phyloP scores from a whole-genome alignment of 2,329 filamentous ascomycete species.

The Pyrenophora teres region DNA sequence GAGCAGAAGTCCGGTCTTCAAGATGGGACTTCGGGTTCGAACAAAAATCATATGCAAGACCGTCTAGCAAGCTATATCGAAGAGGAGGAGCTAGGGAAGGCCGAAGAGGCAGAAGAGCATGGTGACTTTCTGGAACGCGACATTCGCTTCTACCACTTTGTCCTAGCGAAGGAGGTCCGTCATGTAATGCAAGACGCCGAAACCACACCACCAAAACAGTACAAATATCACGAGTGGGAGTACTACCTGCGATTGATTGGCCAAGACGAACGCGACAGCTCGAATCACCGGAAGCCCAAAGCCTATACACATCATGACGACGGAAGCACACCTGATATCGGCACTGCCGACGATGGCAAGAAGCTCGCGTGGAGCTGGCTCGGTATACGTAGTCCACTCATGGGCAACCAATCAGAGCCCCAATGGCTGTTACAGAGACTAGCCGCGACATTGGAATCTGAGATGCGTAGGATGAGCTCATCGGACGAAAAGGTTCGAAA shows the following conservation, averaged over 20 bases:
- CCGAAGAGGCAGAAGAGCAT: slow-evolving; percentile 48
- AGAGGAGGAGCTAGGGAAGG: slow-evolving; percentile 49
- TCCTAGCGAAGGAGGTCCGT: slow-evolving; percentile 53
- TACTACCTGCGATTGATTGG: slow-evolving; percentile 47
- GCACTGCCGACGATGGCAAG: slow-evolving; percentile 37
- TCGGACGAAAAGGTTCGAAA: slow-evolving; percentile 18
- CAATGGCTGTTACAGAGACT: slow-evolving; percentile 75
- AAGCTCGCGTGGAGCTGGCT: slow-evolving; percentile 77
- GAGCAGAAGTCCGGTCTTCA: slow-evolving; percentile 14
- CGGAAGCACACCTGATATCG: slow-evolving; percentile 35
- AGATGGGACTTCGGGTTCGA: slow-evolving; percentile 8
- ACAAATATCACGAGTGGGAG: slow-evolving; percentile 48
- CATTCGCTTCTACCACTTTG: slow-evolving; percentile 57
- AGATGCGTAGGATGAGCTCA: slow-evolving; percentile 40
- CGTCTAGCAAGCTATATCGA: slow-evolving; percentile 48
- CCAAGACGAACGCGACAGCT: slow-evolving; percentile 48
- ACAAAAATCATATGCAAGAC: slow-evolving; percentile 31
- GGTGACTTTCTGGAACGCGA: slow-evolving; percentile 54
- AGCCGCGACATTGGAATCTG: slow-evolving; percentile 58
- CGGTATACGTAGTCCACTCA: slow-evolving; percentile 69
- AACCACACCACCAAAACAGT: slow-evolving; percentile 46
- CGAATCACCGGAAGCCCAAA: slow-evolving; percentile 42
- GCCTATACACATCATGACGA: slow-evolving; percentile 24
- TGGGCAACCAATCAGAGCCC: slow-evolving; percentile 69
- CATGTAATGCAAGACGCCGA: slow-evolving; percentile 51